Conservation (phyloP, 768 basidiomycete genomes). For the Harrya chromipes region DNA sequence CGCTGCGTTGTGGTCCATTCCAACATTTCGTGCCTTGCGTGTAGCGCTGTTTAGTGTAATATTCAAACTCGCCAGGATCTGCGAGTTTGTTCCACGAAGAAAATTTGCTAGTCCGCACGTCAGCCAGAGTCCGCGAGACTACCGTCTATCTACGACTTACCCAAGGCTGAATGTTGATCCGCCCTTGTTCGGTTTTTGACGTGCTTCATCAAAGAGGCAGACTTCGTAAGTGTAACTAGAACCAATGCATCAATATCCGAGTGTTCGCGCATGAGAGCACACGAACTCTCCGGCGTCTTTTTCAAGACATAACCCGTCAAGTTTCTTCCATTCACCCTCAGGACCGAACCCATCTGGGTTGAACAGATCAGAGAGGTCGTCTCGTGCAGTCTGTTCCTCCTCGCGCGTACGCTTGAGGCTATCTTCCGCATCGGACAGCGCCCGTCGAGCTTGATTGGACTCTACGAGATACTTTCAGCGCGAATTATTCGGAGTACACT, state of each 20-base stretch:
- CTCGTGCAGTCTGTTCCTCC: conserved; percentile 51
- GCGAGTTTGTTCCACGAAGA: conserved; percentile 70
- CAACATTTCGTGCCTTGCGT: conserved; percentile 86
- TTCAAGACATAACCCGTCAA: conserved; percentile 76
- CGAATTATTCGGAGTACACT: not conserved
- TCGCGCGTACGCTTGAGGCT: conserved; percentile 49
- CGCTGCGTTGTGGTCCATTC: conserved; percentile 92
- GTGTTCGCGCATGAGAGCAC: not conserved
- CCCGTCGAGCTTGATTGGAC: conserved; percentile 59
- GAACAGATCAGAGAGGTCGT: conserved; percentile 66
- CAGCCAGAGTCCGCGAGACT: not conserved
- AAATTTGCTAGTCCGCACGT: conserved; percentile 53
- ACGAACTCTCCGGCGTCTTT: conserved; percentile 90
- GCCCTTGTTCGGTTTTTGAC: conserved; percentile 83
- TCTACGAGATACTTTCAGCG: conserved; percentile 35
- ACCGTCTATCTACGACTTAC: conserved; percentile 47
- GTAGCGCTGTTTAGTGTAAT: conserved; percentile 82
- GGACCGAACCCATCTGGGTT: conserved; percentile 63
- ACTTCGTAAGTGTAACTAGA: conserved; percentile 89
- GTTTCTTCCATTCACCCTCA: conserved; percentile 95
- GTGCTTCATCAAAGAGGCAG: conserved; percentile 86
- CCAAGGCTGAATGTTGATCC: conserved; percentile 77
- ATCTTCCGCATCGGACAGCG: conserved; percentile 59
- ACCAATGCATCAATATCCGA: conserved; percentile 6
- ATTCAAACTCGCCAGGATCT: conserved; percentile 60